Conservation (phyloP, 2,329 filamentous ascomycete genomes). For the Immersiporthe knoxdaviesiana region DNA sequence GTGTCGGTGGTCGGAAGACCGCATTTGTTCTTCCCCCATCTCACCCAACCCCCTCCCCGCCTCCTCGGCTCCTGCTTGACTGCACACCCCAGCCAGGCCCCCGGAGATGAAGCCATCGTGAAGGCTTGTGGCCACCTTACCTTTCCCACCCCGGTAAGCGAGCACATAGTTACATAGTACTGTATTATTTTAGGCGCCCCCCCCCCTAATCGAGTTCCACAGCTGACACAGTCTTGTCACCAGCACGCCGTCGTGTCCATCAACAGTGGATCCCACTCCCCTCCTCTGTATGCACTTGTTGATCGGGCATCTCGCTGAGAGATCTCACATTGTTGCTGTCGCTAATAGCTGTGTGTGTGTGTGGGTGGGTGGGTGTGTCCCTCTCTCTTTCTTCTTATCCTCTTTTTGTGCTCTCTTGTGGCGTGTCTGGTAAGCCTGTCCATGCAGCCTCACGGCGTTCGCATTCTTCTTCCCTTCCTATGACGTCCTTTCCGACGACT, state of each 20-base stretch:
- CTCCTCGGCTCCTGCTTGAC: too few relatives aligned
- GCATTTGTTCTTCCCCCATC: background rate
- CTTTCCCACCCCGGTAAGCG: constrained; percentile 11
- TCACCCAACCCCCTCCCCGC: background rate
- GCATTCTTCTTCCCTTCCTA: background rate
- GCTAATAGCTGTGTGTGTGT: background rate
- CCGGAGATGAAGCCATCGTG: constrained; percentile 27
- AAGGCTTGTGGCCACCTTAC: constrained; percentile 5
- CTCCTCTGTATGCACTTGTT: background rate
- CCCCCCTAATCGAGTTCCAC: background rate
- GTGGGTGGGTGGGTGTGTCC: too few relatives aligned
- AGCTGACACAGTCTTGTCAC: background rate
- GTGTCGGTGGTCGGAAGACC: background rate
- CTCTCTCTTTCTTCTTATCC: too few relatives aligned
- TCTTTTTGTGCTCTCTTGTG: background rate
- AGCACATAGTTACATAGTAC: background rate
- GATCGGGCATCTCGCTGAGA: constrained; percentile 1
- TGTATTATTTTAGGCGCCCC: background rate
- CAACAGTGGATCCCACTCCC: constrained; percentile 8
- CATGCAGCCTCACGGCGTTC: background rate
- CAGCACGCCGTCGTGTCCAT: constrained; percentile 11
- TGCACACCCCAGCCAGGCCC: background rate
- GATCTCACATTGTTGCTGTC: constrained; percentile 12
- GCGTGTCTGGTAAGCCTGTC: background rate
- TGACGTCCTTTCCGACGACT: background rate